Percentiles rank a stretch among this genome's conserved stretches.
Conservation (phyloP, 345 rosid species). For the Eucalyptus guilfoylei region DNA sequence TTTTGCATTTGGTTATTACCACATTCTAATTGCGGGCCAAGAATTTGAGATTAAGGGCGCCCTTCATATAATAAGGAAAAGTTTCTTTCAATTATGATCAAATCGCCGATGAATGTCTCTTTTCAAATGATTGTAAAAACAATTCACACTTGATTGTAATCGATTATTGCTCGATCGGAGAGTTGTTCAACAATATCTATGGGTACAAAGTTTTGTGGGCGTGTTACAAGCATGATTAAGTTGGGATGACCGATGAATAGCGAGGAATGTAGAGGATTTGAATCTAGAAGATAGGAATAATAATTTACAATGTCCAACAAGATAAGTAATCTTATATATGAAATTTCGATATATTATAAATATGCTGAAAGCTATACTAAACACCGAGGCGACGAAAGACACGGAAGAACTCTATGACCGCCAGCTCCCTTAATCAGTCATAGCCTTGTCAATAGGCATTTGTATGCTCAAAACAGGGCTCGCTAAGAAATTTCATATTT, state of each 20-base stretch:
- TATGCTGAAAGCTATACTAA: no score
- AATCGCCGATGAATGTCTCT: rapidly evolving
- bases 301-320: no score
- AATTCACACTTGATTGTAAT: not conserved
- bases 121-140: no score
- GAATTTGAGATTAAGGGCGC: not conserved
- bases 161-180: rapidly evolving
- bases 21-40: not conserved
- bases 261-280: no score
- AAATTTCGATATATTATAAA: no score
- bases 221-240: no score
- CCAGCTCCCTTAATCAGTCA: not conserved
- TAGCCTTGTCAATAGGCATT: not conserved
- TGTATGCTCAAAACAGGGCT: not conserved
- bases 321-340: no score
- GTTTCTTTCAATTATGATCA: no score
- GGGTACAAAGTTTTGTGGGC: not conserved
- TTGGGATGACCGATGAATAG: no score
- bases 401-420: no score
- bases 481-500: not conserved
- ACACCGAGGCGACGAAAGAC: no score
- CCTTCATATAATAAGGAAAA: not conserved
- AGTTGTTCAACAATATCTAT: not conserved
- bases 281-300: no score
- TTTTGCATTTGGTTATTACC: not conserved